Base-by-base conservation (phyloP, 192 early-diverging fungal genomes). In the Coemansia guatemalensis region DNA sequence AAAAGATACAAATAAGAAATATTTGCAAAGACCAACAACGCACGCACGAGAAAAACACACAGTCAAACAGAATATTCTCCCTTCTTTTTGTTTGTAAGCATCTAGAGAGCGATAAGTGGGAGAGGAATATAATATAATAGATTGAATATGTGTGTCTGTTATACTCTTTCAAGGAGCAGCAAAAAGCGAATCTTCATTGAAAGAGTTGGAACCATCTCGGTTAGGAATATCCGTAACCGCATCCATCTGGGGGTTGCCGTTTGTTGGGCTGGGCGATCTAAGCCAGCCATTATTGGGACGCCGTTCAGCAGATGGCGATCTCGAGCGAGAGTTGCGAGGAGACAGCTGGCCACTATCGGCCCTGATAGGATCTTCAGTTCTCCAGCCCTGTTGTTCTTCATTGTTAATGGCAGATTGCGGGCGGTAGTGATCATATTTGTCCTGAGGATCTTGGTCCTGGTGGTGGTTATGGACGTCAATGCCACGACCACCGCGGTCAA, bases 131-230 rank as follows among this genome's bases (percentile, higher is more conserved):
- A 60, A 62, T 8, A 50, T 50, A 51, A 17, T 17, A 21, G 21
- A 20, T 47, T 26, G 27, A 18, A 25, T 52, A 18, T n/a, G n/a
- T n/a, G 18, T 50, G 18, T 3, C 2, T 8, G 2, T 50, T 50
- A 23, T 50, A 50, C 49, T 23, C 56, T 21, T 24, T 56, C 53
- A 63, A 2, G 67, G 67, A 14, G 54, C 67, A 14, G 44, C 26
- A 49, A 69, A 69, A 30, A 69, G 44, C 4, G 54, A 26, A 41
- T 69, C 67, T 24, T 63, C 67, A 48, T 52, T 69, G 39, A 63
- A 63, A 24, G 39, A 8, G 17, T 44, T 26, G 23, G 20, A n/a
- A 0, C 20, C 53, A 12, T 21, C 41, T 8, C n/a, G 8, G 2
- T 54, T 35, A 26, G 39, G 18, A 49, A 18, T 57, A 41, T 35